Conservation (phyloP, 768 basidiomycete species). For the Polyporus arcularius region DNA sequence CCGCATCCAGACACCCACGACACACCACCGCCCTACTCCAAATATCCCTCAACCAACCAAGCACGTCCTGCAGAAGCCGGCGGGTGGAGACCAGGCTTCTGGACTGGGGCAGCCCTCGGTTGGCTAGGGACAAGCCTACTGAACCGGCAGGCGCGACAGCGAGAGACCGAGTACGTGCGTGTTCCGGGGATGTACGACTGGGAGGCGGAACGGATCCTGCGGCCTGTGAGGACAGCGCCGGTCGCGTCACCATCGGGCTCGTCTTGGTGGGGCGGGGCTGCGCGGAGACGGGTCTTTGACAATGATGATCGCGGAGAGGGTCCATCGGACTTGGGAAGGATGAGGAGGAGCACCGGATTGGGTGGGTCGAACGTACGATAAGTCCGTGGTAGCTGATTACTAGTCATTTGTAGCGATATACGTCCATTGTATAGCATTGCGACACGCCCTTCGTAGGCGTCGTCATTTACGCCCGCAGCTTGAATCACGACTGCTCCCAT, state of each 20-base stretch:
- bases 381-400: conserved; percentile 12
- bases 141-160: conserved; percentile 37
- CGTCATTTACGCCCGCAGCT: too few relatives aligned
- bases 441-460: too few relatives aligned
- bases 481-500: too few relatives aligned
- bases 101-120: conserved; percentile 79
- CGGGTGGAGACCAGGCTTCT: conserved; percentile 76
- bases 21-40: conserved; percentile 60
- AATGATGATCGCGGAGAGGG: conserved; percentile 66
- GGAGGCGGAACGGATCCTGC: conserved; percentile 46
- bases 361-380: conserved; percentile 77
- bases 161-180: conserved; percentile 27
- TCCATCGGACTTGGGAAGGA: conserved; percentile 64
- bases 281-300: conserved; percentile 21
- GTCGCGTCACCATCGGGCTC: conserved; percentile 25
- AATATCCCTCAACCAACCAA: conserved; percentile 31
- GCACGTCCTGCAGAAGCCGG: conserved; percentile 30
- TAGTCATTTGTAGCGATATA: background rate
- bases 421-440: background rate
- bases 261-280: conserved; percentile 5
- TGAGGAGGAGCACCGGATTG: conserved; percentile 77
- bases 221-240: conserved; percentile 27
- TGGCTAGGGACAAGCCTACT: conserved; percentile 63
- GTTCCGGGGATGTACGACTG: conserved; percentile 52
- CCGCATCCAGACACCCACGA: conserved; percentile 34